Evolutionary conservation across 2,329 filamentous ascomycete species (phyloP), one percentile per base, ranked within the genome.

Genomic region (Aureobasidium sp.): DNA sequence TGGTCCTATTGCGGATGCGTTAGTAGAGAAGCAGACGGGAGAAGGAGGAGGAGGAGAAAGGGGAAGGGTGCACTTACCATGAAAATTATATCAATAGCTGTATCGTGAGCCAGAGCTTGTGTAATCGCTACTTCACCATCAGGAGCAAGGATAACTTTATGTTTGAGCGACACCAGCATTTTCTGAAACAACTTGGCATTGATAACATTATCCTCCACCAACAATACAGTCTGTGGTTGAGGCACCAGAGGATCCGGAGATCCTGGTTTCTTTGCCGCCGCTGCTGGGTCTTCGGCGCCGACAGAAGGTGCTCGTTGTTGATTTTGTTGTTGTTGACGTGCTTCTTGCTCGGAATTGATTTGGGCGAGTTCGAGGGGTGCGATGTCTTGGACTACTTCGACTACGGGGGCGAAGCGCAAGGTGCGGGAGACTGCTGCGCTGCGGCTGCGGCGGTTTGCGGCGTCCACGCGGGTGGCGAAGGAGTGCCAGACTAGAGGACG

Each of bases 71-170:
- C 11, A 6, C 58, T 40, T 50, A 51, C 58, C 67, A 69, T 69
- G 23, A 69, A 54, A 13, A 69, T 63, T 11, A 55, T 55, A 36
- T 68, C 68, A 27, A 69, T 60, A 9, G 45, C 47, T 20, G 36
- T 36, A 25, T 66, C 67, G 42, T 67, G 53, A 2, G 36, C 25
- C 11, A 61, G 25, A 5, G 50, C 31, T 38, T 51, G 25, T 1
- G 56, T n/a, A 2, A 69, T 47, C 13, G 66, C 68, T 48, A 58
- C 68, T 40, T 65, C 73, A 4, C 76, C 76, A 60, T 78, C 75
- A 29, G 71, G 71, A 18, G 67, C 68, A n/a, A 65, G 43, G 6
- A 61, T 55, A 20, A 68, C 67, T 23, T 55, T 65, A 27, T 68
- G 67, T 11, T 48, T 48, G 4, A 68, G 63, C 10, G 58, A 36